Percentiles rank a stretch among this genome's conserved stretches.
phyloP scores from a whole-genome alignment of 306 rosid species.

The Castanospermum australe region DNA sequence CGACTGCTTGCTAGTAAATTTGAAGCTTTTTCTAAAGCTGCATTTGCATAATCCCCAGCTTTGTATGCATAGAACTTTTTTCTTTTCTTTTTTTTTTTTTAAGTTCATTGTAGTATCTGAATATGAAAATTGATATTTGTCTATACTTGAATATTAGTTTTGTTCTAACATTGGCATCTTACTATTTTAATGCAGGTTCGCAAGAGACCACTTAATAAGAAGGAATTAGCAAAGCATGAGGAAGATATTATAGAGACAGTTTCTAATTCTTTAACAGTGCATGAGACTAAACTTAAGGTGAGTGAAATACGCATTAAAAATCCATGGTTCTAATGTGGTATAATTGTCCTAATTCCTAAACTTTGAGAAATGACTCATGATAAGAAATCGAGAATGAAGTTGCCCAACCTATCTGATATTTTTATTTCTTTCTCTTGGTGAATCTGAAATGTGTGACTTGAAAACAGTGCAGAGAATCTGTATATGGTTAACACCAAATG shows the following conservation, averaged over 20 bases:
- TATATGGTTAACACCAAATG: neutral
- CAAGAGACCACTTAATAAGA: conserved; percentile 89
- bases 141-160: conserved; percentile 3
- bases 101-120: neutral
- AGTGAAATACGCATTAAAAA: neutral
- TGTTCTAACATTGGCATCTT: neutral
- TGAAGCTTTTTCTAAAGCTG: neutral
- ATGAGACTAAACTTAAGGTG: conserved; percentile 92
- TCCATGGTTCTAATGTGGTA: neutral
- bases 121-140: neutral
- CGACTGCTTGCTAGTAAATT: neutral
- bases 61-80: neutral
- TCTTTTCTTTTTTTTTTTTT: no score
- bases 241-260: conserved; percentile 77
- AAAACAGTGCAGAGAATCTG: neutral
- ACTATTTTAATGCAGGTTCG: conserved; percentile 68
- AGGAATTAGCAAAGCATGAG: conserved; percentile 78
- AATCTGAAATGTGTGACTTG: neutral
- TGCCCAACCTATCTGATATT: neutral
- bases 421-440: neutral
- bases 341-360: neutral
- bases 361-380: neutral
- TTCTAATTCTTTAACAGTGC: conserved; percentile 71
- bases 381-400: neutral
- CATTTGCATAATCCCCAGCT: neutral